Conservation (phyloP, 1,284 basidiomycete species). For the Puccinia hordei region DNA sequence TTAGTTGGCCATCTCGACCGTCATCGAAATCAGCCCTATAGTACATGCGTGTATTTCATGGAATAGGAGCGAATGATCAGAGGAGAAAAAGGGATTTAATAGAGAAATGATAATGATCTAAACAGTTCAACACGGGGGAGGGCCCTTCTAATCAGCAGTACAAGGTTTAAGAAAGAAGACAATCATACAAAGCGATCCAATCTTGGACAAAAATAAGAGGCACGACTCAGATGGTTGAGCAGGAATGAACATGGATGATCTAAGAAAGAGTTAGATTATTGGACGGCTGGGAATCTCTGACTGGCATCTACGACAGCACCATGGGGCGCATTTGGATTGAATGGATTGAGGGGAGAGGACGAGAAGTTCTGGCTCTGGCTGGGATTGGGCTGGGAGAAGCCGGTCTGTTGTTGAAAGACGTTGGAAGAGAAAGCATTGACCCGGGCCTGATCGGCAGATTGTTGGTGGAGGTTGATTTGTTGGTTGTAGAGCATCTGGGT, state of each 20-base stretch:
- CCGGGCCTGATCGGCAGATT: conserved; percentile 34
- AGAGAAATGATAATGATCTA: too few relatives aligned
- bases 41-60: too few relatives aligned
- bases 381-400: not conserved
- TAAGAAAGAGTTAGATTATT: not conserved
- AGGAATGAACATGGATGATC: too few relatives aligned
- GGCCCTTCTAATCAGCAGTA: too few relatives aligned
- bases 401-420: conserved; percentile 41
- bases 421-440: conserved; percentile 46
- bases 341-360: conserved; percentile 45
- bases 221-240: not conserved
- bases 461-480: conserved; percentile 38
- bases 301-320: conserved; percentile 45
- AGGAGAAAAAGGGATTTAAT: too few relatives aligned
- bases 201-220: too few relatives aligned
- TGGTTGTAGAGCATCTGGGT: conserved; percentile 46
- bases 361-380: not conserved
- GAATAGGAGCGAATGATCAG: too few relatives aligned
- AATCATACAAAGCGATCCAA: too few relatives aligned
- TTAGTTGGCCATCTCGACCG: conserved; percentile 16
- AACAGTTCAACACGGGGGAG: too few relatives aligned
- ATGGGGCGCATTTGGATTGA: conserved; percentile 47
- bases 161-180: too few relatives aligned
- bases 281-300: conserved; percentile 43
- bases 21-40: not conserved